phyloP scores from a whole-genome alignment of 331 rosid genomes.

The Acacia concinna region DNA sequence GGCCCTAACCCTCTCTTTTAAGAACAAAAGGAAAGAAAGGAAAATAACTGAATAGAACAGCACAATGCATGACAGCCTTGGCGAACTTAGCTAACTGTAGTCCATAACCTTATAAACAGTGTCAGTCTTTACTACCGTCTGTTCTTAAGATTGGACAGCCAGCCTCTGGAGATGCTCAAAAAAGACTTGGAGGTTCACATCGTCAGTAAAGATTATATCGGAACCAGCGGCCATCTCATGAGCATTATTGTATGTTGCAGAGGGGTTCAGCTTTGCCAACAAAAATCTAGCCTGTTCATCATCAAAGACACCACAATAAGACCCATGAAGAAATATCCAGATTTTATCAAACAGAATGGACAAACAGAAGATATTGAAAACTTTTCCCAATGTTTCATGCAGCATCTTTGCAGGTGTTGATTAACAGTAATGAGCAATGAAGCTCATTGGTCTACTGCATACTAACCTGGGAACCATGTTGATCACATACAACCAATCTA shows the following conservation, averaged over 20 bases:
- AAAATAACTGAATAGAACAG: slow-evolving; percentile 21
- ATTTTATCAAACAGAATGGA: not conserved
- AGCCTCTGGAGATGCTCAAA: slow-evolving; percentile 77
- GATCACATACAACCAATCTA: slow-evolving; percentile 72
- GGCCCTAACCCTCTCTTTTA: slow-evolving; percentile 28
- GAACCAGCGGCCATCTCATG: slow-evolving; percentile 70
- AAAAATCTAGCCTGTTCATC: slow-evolving; percentile 67
- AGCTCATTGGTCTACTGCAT: not conserved
- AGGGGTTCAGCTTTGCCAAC: slow-evolving; percentile 75
- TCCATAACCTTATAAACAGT: slow-evolving; percentile 26
- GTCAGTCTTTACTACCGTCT: slow-evolving; percentile 22
- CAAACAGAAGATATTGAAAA: not conserved
- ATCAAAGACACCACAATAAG: not conserved
- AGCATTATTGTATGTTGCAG: slow-evolving; percentile 74
- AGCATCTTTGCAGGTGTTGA: not conserved
- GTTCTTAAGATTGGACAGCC: slow-evolving; percentile 75
- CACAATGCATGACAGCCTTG: slow-evolving; percentile 26
- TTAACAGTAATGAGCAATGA: not conserved
- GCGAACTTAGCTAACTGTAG: slow-evolving; percentile 38
- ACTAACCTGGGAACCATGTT: slow-evolving; percentile 79
- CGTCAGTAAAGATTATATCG: slow-evolving; percentile 73
- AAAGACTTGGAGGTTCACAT: slow-evolving; percentile 76
- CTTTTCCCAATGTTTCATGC: not conserved
- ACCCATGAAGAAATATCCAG: not conserved
- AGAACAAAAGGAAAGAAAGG: slow-evolving; percentile 39